Evolutionary conservation across 192 early-diverging fungal genomes (phyloP).

Genomic region (Coemansia sp.): DNA sequence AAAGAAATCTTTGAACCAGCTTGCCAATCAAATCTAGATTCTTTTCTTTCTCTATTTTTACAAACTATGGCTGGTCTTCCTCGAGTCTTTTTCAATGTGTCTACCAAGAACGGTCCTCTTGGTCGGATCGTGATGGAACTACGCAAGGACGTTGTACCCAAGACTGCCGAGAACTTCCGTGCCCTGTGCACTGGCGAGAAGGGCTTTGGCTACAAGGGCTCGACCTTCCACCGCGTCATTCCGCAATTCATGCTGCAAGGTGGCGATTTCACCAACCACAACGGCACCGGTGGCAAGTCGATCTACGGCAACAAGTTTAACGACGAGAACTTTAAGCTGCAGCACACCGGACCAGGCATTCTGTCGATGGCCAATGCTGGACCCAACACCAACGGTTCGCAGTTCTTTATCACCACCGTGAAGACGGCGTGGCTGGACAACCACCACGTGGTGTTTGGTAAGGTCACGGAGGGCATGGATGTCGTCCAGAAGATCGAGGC

Average conservation of each 20-base stretch:
- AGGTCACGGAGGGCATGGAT: slow-evolving; percentile 69
- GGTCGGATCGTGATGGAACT: slow-evolving; percentile 49
- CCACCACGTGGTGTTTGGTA: slow-evolving; percentile 79
- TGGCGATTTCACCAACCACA: slow-evolving; percentile 74
- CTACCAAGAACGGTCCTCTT: too few species aligned
- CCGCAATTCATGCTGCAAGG: slow-evolving; percentile 91
- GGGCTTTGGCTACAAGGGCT: slow-evolving; percentile 62
- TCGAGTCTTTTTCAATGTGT: slow-evolving; percentile 54
- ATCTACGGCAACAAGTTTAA: slow-evolving; percentile 80
- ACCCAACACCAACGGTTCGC: slow-evolving; percentile 75
- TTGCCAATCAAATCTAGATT: slow-evolving; percentile 23
- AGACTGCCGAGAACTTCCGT: slow-evolving; percentile 94
- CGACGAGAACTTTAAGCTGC: slow-evolving; percentile 74
- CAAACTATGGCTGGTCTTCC: not conserved
- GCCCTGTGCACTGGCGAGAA: slow-evolving; percentile 56
- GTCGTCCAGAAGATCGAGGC: slow-evolving; percentile 75
- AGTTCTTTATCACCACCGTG: slow-evolving; percentile 79
- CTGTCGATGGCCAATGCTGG: slow-evolving; percentile 85
- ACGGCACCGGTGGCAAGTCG: slow-evolving; percentile 82
- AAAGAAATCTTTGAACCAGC: slow-evolving; percentile 44
- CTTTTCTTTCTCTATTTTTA: not conserved
- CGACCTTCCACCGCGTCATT: slow-evolving; percentile 85
- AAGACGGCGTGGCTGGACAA: slow-evolving; percentile 70
- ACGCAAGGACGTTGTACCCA: slow-evolving; percentile 79
- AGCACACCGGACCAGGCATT: slow-evolving; percentile 67